Conservation (phyloP, 2,329 filamentous ascomycete species). For the Fusarium sp. region DNA sequence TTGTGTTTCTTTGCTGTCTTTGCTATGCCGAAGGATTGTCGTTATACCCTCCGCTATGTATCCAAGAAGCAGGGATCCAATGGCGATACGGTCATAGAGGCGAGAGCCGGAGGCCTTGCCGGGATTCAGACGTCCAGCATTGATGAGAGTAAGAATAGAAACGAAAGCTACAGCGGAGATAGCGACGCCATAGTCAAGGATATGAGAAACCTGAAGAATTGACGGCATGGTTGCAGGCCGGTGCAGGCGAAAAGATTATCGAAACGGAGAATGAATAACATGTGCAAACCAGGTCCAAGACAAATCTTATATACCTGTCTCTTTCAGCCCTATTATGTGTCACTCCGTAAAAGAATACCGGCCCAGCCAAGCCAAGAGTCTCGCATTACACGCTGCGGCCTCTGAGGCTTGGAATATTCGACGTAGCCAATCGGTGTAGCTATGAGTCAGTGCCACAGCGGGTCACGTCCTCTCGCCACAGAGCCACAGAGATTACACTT, state of each 20-base stretch:
- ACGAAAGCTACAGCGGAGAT: background rate
- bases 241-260: background rate
- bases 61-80: constrained; percentile 3
- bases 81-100: background rate
- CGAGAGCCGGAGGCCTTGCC: background rate
- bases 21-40: background rate
- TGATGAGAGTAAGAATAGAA: background rate
- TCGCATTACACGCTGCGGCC: background rate
- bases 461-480: constrained; percentile 9
- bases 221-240: constrained; percentile 20
- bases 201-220: constrained; percentile 4
- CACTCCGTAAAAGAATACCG: background rate
- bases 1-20: constrained; percentile 4
- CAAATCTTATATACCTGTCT: constrained; percentile 14
- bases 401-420: constrained; percentile 12
- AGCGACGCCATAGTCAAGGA: constrained; percentile 37
- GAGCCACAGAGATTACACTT: background rate
- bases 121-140: background rate
- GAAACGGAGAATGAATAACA: background rate
- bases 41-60: constrained; percentile 14
- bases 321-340: constrained; percentile 20
- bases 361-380: background rate
- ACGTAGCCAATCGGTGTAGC: constrained; percentile 14
- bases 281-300: no score
- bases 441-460: constrained; percentile 17